Evolutionary conservation across 2,329 filamentous ascomycete genomes (phyloP).

Genomic region (Phoma sp.): DNA sequence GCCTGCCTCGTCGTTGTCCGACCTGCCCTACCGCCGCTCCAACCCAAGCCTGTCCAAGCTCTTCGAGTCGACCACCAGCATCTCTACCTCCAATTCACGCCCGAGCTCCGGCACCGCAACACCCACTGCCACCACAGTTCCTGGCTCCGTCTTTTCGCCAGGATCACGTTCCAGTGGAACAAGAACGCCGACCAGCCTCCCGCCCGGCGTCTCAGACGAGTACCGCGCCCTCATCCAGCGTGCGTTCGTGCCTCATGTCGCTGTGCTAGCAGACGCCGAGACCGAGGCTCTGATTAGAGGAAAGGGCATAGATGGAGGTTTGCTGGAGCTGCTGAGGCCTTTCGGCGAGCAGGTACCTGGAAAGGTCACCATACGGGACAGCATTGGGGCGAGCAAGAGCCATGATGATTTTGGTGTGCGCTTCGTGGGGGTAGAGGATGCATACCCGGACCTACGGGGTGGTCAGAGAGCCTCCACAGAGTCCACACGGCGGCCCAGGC

Average conservation of each 20-base stretch:
- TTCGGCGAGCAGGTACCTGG: conserved; percentile 89
- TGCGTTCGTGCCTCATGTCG: conserved; percentile 87
- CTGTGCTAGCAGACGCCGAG: conserved; percentile 84
- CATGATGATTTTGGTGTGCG: conserved; percentile 92
- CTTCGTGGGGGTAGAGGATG: conserved; percentile 74
- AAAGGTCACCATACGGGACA: conserved; percentile 89
- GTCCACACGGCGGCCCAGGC: conserved; percentile 42
- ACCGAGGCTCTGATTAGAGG: conserved; percentile 78
- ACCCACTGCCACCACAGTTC: conserved; percentile 43
- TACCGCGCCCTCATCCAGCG: conserved; percentile 72
- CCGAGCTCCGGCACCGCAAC: conserved; percentile 53
- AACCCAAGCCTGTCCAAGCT: conserved; percentile 60
- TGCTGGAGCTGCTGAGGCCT: conserved; percentile 85
- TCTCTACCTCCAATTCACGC: conserved; percentile 45
- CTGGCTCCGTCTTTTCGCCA: conserved; percentile 54
- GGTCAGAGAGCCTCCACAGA: conserved; percentile 35
- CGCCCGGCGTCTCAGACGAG: conserved; percentile 58
- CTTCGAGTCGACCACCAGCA: conserved; percentile 57
- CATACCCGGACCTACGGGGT: conserved; percentile 49
- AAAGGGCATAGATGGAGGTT: conserved; percentile 82
- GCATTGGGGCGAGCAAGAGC: conserved; percentile 78
- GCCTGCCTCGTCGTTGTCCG: conserved; percentile 65
- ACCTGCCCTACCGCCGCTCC: conserved; percentile 60
- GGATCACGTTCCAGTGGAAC: conserved; percentile 45
- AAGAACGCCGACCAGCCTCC: conserved; percentile 47